Evolutionary conservation across 2,329 filamentous ascomycete genomes (phyloP).

Genomic region (Xylaria sp.): DNA sequence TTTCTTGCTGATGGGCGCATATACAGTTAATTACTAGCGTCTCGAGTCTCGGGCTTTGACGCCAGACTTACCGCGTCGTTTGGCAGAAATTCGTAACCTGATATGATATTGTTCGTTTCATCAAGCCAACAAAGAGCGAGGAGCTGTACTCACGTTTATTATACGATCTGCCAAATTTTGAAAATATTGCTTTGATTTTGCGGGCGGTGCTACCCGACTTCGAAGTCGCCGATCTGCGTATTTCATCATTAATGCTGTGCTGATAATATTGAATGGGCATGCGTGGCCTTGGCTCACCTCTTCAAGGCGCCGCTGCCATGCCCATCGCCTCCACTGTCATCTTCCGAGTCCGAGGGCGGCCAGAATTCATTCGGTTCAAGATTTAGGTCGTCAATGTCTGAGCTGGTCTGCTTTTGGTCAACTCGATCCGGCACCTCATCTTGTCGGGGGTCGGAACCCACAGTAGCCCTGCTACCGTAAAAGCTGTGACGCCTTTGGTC

Average conservation of each 20-base stretch:
- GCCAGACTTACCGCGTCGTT: conserved; percentile 40
- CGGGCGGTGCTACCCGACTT: conserved; percentile 26
- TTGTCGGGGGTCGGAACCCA: conserved; percentile 12
- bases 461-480: conserved; percentile 29
- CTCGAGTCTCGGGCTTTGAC: background rate
- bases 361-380: conserved; percentile 40
- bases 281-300: conserved; percentile 23
- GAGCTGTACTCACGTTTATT: conserved; percentile 39
- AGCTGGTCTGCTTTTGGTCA: conserved; percentile 29
- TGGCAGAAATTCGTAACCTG: conserved; percentile 39
- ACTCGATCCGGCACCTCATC: conserved; percentile 3
- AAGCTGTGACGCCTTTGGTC: conserved; percentile 27
- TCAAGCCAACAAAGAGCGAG: background rate
- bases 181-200: conserved; percentile 40
- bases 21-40: conserved; percentile 12
- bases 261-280: background rate
- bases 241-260: conserved; percentile 9
- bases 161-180: conserved; percentile 42
- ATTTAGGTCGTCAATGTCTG: conserved; percentile 34
- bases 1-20: conserved; percentile 43
- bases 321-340: conserved; percentile 36
- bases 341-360: conserved; percentile 43
- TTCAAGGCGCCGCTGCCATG: conserved; percentile 18
- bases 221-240: conserved; percentile 20
- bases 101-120: conserved; percentile 18